Percentiles rank a stretch among this genome's conserved stretches.
Conservation (phyloP, 495 filamentous ascomycete genomes). For the Darksidea phi region DNA sequence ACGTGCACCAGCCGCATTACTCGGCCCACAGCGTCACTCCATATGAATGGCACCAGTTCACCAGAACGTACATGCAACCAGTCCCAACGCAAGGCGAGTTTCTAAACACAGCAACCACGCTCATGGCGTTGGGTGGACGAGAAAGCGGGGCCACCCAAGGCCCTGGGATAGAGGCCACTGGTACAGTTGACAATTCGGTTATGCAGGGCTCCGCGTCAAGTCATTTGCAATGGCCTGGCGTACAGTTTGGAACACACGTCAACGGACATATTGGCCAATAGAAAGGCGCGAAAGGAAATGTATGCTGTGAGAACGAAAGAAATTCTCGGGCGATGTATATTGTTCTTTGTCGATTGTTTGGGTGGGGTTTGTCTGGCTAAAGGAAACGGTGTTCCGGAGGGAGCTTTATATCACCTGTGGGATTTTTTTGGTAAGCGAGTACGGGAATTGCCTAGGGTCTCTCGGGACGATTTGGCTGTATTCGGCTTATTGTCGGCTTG, state of each 20-base stretch:
- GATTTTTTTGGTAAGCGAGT: too few species aligned
- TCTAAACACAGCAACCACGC: slow-evolving; percentile 34
- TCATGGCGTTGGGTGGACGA: slow-evolving; percentile 35
- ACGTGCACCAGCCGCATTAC: slow-evolving; percentile 15
- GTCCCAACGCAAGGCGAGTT: slow-evolving; percentile 24
- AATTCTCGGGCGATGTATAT: neutral
- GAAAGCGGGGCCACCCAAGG: slow-evolving; percentile 17
- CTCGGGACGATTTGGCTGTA: too few species aligned
- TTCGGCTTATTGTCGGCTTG: too few species aligned
- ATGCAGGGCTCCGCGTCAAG: slow-evolving; percentile 13
- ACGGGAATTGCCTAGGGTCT: too few species aligned
- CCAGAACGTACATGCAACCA: slow-evolving; percentile 20
- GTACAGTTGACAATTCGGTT: slow-evolving; percentile 8
- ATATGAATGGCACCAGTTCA: slow-evolving; percentile 29
- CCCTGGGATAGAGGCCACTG: slow-evolving; percentile 11
- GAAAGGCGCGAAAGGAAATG: too few species aligned
- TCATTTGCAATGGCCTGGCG: slow-evolving; percentile 30
- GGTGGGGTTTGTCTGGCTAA: too few species aligned
- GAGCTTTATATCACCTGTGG: too few species aligned
- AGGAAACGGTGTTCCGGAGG: too few species aligned
- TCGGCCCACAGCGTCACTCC: slow-evolving; percentile 17
- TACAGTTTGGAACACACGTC: slow-evolving; percentile 18
- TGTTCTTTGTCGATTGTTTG: too few species aligned
- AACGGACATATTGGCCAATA: slow-evolving; percentile 24
- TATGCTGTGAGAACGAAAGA: neutral